Base-by-base conservation (phyloP, 2,329 filamentous ascomycete species). In the Cercospora zeae-maydis region DNA sequence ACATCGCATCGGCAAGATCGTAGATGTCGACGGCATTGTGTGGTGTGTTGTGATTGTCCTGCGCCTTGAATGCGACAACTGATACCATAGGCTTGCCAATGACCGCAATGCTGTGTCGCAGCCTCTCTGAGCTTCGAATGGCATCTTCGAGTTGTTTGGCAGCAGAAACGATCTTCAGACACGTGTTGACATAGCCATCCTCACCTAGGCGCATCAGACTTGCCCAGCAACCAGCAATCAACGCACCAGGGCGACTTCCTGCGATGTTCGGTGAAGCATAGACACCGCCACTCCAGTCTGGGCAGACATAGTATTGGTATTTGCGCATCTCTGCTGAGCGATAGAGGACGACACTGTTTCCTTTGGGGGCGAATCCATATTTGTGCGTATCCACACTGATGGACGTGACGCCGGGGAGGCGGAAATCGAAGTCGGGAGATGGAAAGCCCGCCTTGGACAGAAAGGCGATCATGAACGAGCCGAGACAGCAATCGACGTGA, bases 321-420 rank as follows among this genome's bases (percentile, higher is more conserved):
- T 87, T 86, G 70, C 95, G 87, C 68, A 96, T 85, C 52, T 85
- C 80, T 34, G 88, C 84, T 51, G 87, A 90, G 71, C 95, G 91
- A 83, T 99, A 99, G 45, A 99, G 83, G 13, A 96, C 84, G 1
- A 92, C 95, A 58, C 90, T 95, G 83, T 96, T 99, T 69, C 95
- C 95, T 81, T 99, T 99, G 58, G 95, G 95, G 1, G 95, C 95
- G 75, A 99, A 99, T 37, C 95, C 95, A 76, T 99, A 99, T 78
- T 99, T 99, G 84, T 99, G 95, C 2, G 95, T 99, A 76, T 99
- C 95, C 76, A 93, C 96, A 69, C 88, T 92, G 77, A 99, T 98
- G 76, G 89, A 93, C 3, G 93, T 97, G 37, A 99, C 95, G 71
- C 95, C 95, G 69, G 91, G 92, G 63, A 96, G 87, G 61, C 90